Conservation (phyloP, 1,139 yeast genomes). For the Sugiyamaella grinbergsii region DNA sequence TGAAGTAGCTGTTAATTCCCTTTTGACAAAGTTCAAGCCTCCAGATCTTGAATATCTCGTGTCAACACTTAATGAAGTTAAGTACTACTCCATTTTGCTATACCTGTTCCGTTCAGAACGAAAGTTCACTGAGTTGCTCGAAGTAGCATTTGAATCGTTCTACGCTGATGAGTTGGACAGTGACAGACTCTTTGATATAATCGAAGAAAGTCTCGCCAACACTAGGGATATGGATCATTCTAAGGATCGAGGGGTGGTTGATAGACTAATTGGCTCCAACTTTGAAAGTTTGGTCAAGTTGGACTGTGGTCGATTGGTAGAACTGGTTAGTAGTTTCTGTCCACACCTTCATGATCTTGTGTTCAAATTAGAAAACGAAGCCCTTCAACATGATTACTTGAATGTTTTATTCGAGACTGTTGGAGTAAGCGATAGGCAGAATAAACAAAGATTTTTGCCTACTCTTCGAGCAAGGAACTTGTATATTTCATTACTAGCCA, state of each 20-base stretch:
- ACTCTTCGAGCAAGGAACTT: conserved; percentile 32
- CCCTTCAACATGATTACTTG: conserved; percentile 33
- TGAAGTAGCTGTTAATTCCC: conserved; percentile 69
- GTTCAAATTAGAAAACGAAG: conserved; percentile 27
- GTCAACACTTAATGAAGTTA: conserved; percentile 54
- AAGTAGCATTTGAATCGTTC: conserved; percentile 44
- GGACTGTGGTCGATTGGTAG: conserved; percentile 30
- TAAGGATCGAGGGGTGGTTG: conserved; percentile 31
- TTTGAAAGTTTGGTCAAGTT: conserved; percentile 29
- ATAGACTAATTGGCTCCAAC: conserved; percentile 27
- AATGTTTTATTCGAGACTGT: conserved; percentile 30
- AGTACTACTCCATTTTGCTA: conserved; percentile 60
- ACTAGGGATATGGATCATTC: conserved; percentile 23
- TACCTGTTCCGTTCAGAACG: conserved; percentile 57
- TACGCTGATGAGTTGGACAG: conserved; percentile 21
- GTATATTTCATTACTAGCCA: conserved; percentile 36
- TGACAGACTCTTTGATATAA: conserved; percentile 29
- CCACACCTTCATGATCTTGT: conserved; percentile 35
- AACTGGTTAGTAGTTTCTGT: conserved; percentile 29
- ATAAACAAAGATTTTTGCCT: conserved; percentile 29
- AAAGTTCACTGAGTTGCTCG: conserved; percentile 53
- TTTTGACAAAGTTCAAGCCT: conserved; percentile 65
- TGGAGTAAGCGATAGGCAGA: conserved; percentile 17
- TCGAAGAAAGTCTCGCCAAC: conserved; percentile 37
- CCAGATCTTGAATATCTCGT: conserved; percentile 51